Percentiles rank a stretch among this genome's conserved stretches.
phyloP scores from a whole-genome alignment of 139 green algal genomes.

The Mychonastes homosphaera region DNA sequence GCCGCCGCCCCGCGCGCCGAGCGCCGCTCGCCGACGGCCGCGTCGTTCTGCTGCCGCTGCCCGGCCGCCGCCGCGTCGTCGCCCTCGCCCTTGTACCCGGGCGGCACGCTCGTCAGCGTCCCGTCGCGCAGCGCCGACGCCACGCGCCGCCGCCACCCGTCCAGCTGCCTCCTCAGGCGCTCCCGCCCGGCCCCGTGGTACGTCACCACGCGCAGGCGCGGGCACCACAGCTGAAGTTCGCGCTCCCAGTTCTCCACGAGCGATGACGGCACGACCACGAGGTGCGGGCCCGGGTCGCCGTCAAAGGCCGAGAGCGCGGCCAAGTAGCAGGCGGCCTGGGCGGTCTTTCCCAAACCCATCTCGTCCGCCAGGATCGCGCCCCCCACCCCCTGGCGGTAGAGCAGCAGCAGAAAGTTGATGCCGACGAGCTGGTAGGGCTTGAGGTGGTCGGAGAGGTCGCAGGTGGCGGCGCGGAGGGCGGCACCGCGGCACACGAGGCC shows the following conservation, averaged over 20 bases:
- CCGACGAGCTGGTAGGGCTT: constrained; percentile 90
- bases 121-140: no score
- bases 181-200: constrained; percentile 71
- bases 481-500: constrained; percentile 8
- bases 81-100: constrained; percentile 21
- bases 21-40: constrained; percentile 16
- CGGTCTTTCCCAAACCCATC: constrained; percentile 87
- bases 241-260: constrained; percentile 88
- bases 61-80: constrained; percentile 7
- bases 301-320: constrained; percentile 27
- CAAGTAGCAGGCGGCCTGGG: constrained; percentile 77
- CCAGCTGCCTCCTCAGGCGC: constrained; percentile 34
- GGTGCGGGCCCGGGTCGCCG: constrained; percentile 68
- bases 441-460: constrained; percentile 34
- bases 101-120: no score
- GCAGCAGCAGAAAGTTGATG: constrained; percentile 87
- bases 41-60: constrained; percentile 17
- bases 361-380: constrained; percentile 84
- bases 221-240: constrained; percentile 67
- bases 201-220: constrained; percentile 44
- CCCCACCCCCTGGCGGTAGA: constrained; percentile 46
- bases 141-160: constrained; percentile 13
- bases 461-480: constrained; percentile 20
- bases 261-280: constrained; percentile 93
- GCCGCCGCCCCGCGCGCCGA: no score